Evolutionary conservation across 306 rosid species (phyloP).

Genomic region (Rosa lucieae): DNA sequence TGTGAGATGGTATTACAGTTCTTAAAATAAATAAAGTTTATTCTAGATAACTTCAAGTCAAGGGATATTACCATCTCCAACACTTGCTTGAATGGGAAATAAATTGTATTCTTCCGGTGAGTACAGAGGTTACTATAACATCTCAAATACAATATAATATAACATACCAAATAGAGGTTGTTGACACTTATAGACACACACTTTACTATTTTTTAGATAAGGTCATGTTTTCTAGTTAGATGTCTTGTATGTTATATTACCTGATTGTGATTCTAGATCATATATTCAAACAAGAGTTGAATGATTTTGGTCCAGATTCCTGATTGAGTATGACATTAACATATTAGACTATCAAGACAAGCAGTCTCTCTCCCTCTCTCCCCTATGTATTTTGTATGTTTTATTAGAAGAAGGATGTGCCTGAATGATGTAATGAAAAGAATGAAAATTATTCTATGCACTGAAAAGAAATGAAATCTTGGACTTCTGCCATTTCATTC

Average conservation of each 20-base stretch:
- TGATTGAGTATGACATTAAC: background rate
- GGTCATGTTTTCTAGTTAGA: background rate
- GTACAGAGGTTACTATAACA: too few species aligned
- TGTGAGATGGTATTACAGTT: background rate
- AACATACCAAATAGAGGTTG: background rate
- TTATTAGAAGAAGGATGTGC: background rate
- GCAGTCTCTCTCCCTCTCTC: background rate
- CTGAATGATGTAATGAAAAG: background rate
- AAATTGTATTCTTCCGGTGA: too few species aligned
- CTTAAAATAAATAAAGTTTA: background rate
- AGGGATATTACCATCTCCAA: background rate
- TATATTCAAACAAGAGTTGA: background rate
- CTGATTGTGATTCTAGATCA: background rate
- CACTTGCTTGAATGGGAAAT: too few species aligned
- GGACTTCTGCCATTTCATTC: too few species aligned
- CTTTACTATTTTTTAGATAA: background rate
- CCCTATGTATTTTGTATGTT: background rate
- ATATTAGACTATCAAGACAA: background rate
- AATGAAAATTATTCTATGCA: too few species aligned
- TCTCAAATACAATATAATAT: too few species aligned
- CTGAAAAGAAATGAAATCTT: background rate
- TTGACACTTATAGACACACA: background rate
- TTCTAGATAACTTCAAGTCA: background rate
- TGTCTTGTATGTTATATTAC: background rate
- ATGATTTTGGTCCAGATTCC: background rate